phyloP scores from a whole-genome alignment of 257 asterid species.

The Cordia subcordata region DNA sequence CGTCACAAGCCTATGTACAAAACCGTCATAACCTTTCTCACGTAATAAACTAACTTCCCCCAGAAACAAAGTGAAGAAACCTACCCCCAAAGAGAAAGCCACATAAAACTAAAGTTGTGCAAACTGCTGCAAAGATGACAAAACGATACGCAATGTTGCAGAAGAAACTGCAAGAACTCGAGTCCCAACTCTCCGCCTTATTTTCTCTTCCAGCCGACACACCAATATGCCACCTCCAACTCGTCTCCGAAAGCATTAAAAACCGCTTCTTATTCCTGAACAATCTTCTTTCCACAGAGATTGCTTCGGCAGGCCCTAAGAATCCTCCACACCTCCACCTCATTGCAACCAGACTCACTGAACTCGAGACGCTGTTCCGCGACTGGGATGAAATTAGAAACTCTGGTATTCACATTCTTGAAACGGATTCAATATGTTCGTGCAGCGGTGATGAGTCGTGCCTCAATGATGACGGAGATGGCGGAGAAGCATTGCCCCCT shows the following conservation, averaged over 20 bases:
- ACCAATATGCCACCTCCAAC: slow-evolving; percentile 2
- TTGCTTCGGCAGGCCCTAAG: slow-evolving; percentile 11
- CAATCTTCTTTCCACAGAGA: slow-evolving; percentile 21
- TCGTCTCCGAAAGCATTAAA: slow-evolving; percentile 9
- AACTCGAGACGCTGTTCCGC: slow-evolving; percentile 13
- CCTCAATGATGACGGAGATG: slow-evolving; percentile 7
- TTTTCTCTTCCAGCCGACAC: slow-evolving; percentile 24
- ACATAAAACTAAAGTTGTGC: too few relatives aligned
- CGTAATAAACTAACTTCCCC: too few relatives aligned
- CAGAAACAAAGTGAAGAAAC: too few relatives aligned
- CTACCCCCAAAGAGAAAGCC: too few relatives aligned
- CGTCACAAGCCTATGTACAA: too few relatives aligned
- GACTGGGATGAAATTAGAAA: slow-evolving; percentile 4
- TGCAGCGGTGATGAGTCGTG: slow-evolving; percentile 10
- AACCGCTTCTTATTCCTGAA: slow-evolving; percentile 19
- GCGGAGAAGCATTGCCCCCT: neutral
- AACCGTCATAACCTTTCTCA: too few relatives aligned
- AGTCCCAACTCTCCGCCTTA: slow-evolving; percentile 33
- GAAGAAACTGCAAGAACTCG: slow-evolving; percentile 58
- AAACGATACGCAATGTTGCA: slow-evolving; percentile 25
- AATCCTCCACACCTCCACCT: slow-evolving; percentile 12
- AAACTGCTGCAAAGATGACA: slow-evolving; percentile 14
- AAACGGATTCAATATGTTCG: slow-evolving; percentile 20
- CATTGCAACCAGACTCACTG: slow-evolving; percentile 15
- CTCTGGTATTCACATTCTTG: neutral